Evolutionary conservation across 352 stramenopile species (phyloP).

Genomic region (Phytophthora litchii): DNA sequence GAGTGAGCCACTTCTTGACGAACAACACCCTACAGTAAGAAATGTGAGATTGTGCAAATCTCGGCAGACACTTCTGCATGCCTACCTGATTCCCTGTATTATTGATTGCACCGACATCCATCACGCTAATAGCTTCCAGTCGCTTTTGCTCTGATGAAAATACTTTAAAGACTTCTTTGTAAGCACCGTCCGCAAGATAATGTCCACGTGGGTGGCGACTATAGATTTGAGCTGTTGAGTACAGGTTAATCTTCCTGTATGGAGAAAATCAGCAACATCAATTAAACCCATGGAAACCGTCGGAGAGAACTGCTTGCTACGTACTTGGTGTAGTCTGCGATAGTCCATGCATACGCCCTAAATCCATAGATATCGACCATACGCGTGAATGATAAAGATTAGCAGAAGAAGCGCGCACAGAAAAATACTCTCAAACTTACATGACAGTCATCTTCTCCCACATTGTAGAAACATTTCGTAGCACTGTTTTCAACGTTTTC

Average conservation of each 20-base stretch:
- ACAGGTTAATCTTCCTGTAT: conserved; percentile 48
- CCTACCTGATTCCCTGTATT: conserved; percentile 87
- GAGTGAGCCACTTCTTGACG: conserved; percentile 95
- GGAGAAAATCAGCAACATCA: conserved; percentile 5
- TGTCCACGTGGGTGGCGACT: conserved; percentile 61
- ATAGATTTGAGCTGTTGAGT: conserved; percentile 56
- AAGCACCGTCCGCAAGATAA: conserved; percentile 83
- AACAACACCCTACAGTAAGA: conserved; percentile 69
- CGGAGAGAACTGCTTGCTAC: conserved; percentile 3
- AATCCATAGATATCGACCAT: conserved; percentile 1
- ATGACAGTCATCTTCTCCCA: conserved; percentile 51
- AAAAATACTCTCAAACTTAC: conserved; percentile 34
- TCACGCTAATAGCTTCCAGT: conserved; percentile 87
- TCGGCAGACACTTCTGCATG: neutral
- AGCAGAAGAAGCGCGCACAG: neutral
- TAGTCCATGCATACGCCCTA: conserved; percentile 58
- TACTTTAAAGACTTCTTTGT: conserved; percentile 91
- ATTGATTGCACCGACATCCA: conserved; percentile 93
- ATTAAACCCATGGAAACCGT: neutral
- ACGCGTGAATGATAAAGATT: neutral
- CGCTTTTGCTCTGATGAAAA: conserved; percentile 59
- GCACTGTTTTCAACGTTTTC: conserved; percentile 33
- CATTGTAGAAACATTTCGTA: conserved; percentile 50
- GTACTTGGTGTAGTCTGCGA: conserved; percentile 61
- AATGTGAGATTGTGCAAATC: conserved; percentile 7